phyloP scores from a whole-genome alignment of 441 rosid species.

The Syzygium malaccense region DNA sequence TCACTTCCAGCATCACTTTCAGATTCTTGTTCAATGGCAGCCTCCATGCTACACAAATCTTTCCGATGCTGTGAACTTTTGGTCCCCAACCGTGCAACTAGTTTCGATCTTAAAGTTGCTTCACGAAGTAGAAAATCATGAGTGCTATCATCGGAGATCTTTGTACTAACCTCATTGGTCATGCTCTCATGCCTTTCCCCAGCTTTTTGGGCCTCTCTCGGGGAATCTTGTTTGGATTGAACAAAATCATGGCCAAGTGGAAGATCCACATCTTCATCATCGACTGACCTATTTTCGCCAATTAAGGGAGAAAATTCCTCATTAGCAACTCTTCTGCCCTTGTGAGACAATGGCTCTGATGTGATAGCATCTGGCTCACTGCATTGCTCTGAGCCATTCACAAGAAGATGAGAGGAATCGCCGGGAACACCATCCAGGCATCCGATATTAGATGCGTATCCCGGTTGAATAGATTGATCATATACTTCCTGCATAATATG shows the following conservation, averaged over 20 bases:
- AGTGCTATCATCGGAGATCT: conserved; percentile 17
- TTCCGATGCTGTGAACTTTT: conserved; percentile 39
- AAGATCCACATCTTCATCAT: conserved; percentile 54
- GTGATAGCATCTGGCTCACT: conserved; percentile 91
- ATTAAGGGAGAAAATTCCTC: conserved; percentile 47
- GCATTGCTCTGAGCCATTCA: conserved; percentile 60
- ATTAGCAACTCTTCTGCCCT: conserved; percentile 34
- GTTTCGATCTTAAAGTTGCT: conserved; percentile 77
- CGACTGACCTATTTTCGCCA: conserved; percentile 46
- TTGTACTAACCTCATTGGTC: conserved; percentile 7
- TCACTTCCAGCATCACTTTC: conserved; percentile 59
- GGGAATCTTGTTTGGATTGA: conserved; percentile 25
- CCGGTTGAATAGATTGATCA: conserved; percentile 26
- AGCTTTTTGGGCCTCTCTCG: conserved; percentile 24
- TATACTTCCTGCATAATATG: conserved; percentile 30
- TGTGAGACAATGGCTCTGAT: conserved; percentile 64
- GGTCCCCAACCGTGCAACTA: conserved; percentile 59
- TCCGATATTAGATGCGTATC: conserved; percentile 22
- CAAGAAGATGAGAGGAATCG: conserved; percentile 22
- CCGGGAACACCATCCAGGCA: conserved; percentile 22
- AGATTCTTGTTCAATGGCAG: conserved; percentile 38
- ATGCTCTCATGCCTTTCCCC: conserved; percentile 19
- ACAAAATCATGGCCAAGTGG: conserved; percentile 37
- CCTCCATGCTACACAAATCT: conserved; percentile 26
- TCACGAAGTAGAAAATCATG: conserved; percentile 65